A percentile compares a stretch with the other conserved stretches of the same genome.
Evolutionary conservation across 192 early-diverging fungal species (phyloP).

Genomic region (Coemansia biformis): DNA sequence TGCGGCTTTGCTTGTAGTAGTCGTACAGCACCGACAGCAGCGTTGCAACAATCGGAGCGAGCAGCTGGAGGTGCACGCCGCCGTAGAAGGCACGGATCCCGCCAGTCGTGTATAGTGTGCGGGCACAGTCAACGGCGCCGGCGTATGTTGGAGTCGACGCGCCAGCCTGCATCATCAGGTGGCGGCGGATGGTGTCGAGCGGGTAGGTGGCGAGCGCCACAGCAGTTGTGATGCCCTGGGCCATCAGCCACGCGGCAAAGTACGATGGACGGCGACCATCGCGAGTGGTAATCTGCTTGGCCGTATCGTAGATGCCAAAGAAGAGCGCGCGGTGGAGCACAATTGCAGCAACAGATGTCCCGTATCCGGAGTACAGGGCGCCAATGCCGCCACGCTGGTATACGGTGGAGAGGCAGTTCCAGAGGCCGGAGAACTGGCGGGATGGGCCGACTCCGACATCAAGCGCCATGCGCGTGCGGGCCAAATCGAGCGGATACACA

Average conservation of each 20-base stretch:
- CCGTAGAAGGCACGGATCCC: constrained; percentile 94
- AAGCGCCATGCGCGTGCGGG: constrained; percentile 94
- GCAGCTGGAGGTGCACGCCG: constrained; percentile 54
- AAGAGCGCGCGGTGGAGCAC: constrained; percentile 66
- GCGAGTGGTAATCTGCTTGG: constrained; percentile 48
- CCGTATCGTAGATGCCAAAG: constrained; percentile 67
- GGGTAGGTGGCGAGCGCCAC: constrained; percentile 91
- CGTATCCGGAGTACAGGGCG: constrained; percentile 95
- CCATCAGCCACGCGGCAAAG: constrained; percentile 58
- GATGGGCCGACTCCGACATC: constrained; percentile 67
- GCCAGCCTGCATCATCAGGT: constrained; percentile 95
- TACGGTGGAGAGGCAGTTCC: constrained; percentile 73
- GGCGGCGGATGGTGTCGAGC: constrained; percentile 94
- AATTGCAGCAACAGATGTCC: constrained; percentile 82
- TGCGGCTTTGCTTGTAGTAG: too few relatives aligned
- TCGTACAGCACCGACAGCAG: too few relatives aligned
- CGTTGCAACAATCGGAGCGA: too few relatives aligned
- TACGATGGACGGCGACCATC: constrained; percentile 47
- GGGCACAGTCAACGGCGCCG: constrained; percentile 76
- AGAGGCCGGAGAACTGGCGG: constrained; percentile 87
- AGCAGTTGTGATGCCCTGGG: constrained; percentile 75
- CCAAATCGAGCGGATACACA: constrained; percentile 95
- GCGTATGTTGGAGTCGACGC: constrained; percentile 85
- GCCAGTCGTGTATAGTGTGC: constrained; percentile 84
- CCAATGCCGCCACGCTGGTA: constrained; percentile 85